Evolutionary conservation across 2,329 filamentous ascomycete species (phyloP), one percentile per base, ranked within the genome.

Genomic region (Elsinoe fawcettii): DNA sequence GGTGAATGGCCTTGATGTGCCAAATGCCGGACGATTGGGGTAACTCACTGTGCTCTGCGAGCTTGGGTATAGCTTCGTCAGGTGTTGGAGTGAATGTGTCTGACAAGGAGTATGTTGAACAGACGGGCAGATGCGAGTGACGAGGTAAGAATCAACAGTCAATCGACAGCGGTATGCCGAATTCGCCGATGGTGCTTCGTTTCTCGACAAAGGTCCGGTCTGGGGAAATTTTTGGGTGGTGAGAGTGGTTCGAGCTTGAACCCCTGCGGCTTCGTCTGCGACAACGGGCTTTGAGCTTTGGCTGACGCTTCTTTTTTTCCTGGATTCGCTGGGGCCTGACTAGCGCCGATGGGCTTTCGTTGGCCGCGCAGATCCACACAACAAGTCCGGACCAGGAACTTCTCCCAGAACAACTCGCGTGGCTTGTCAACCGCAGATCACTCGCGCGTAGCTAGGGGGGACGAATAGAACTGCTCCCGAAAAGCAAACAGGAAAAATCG

Each of bases 211-310:
- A 46, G 41, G 41, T 25, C 18, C 30, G 22, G 49, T 53, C 49
- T 53, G 49, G 49, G 49, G 49, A 53, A 53, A 53, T 53, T 53
- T 53, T 53, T 53, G 49, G 27, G 49, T 53, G 49, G 49, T 53
- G 49, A 53, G 49, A n/a, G n/a, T 16, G 16, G 23, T 11, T 30
- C 27, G 27, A 51, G 46, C 46, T 36, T 51, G 47, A 51, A 51
- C 47, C 47, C 47, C 47, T 51, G 47, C 47, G 16, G 39, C 39
- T 43, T 22, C 39, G 9, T 14, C 41, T 25, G 41, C 23, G 41
- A 46, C 41, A 46, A 25, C 41, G 39, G 22, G 39, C 39, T 22
- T 44, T 22, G 39, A 14, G 27, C 27, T 30, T 30, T 9, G 27
- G 27, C 27, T 30, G 27, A 30, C 5, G 27, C 27, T 41, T 41